A percentile compares a stretch with the other conserved stretches of the same genome.
Conservation (phyloP, 2,329 filamentous ascomycete species). For the Curvularia spicifera region DNA sequence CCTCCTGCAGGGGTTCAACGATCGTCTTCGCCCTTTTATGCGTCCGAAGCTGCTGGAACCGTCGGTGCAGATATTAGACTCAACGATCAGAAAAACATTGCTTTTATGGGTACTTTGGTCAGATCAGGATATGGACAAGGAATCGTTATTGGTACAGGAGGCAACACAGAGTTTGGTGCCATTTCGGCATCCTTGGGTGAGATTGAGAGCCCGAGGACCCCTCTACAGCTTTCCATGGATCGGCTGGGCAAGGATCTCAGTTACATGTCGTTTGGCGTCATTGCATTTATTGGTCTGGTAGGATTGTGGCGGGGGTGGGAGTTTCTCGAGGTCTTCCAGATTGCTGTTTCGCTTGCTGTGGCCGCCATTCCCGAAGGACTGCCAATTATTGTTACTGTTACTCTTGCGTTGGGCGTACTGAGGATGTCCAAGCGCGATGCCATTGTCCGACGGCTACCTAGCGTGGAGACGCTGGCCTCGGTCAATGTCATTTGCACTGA, state of each 20-base stretch:
- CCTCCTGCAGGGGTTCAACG: slow-evolving; percentile 51
- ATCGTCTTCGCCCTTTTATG: slow-evolving; percentile 63
- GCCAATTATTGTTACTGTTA: slow-evolving; percentile 98
- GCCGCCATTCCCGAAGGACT: slow-evolving; percentile 95
- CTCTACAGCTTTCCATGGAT: slow-evolving; percentile 95
- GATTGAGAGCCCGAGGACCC: slow-evolving; percentile 93
- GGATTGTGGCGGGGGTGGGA: slow-evolving; percentile 89
- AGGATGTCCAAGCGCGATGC: slow-evolving; percentile 95
- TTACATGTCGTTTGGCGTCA: slow-evolving; percentile 95
- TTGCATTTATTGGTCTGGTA: slow-evolving; percentile 88
- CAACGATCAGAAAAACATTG: slow-evolving; percentile 85
- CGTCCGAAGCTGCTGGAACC: slow-evolving; percentile 63
- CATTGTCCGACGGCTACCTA: slow-evolving; percentile 93
- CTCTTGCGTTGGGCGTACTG: slow-evolving; percentile 89
- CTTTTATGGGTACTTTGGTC: slow-evolving; percentile 97
- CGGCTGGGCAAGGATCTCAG: slow-evolving; percentile 94
- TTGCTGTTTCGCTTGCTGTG: slow-evolving; percentile 94
- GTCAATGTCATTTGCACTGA: slow-evolving; percentile 99
- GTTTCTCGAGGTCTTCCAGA: slow-evolving; percentile 93
- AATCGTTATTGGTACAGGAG: slow-evolving; percentile 95
- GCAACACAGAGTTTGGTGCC: slow-evolving; percentile 91
- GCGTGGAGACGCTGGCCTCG: slow-evolving; percentile 96
- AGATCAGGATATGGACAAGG: slow-evolving; percentile 95
- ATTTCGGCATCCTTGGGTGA: slow-evolving; percentile 94
- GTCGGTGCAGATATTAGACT: slow-evolving; percentile 70